Evolutionary conservation across 2,329 filamentous ascomycete species (phyloP), one percentile per base, ranked within the genome.

Genomic region (Trichoderma cornu-damae): DNA sequence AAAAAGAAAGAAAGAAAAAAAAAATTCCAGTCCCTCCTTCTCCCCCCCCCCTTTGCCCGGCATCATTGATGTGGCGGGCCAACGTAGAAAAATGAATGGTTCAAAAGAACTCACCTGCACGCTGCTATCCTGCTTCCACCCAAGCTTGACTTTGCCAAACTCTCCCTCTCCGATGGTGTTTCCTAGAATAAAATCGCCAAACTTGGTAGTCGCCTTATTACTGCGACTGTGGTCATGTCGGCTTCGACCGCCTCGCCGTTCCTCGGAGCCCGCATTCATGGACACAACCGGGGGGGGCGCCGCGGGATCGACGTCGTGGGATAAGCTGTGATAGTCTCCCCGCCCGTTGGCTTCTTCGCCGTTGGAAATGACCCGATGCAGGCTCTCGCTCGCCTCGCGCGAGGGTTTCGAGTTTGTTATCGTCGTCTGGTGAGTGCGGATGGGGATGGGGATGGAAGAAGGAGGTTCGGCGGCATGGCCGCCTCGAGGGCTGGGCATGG

Each of bases 61-160:
- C n/a, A 16, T 34, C 16, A 12, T n/a, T 20, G 9, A 24, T 38
- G 14, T 12, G 7, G 4, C 8, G 22, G 32, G 14, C 8, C 8
- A 16, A n/a, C n/a, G n/a, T 4, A 14, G 16, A 18, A 14, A 16
- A 6, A 18, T n/a, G 14, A 20, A 43, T 20, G 51, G 20, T n/a
- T 24, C 26, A 4, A 35, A 40, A 32, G 34, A 26, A 61, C 73
- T 64, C 75, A 87, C 85, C 77, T 93, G 87, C 49, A 96, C 88
- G 62, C 87, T 92, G 60, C 91, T 92, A 72, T 96, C 92, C 70
- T 90, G 89, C 73, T 96, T 97, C 94, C 94, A 99, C 24, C 94
- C 94, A 68, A 97, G 85, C 73, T 96, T 97, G 66, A 99, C 94
- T 71, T 99, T 99, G 63, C 94, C 94, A 70, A 99, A 99, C 73